Evolutionary conservation across 371 early-diverging fungal species (phyloP), one percentile per base, ranked within the genome.

Genomic region (Mortierella sp.): DNA sequence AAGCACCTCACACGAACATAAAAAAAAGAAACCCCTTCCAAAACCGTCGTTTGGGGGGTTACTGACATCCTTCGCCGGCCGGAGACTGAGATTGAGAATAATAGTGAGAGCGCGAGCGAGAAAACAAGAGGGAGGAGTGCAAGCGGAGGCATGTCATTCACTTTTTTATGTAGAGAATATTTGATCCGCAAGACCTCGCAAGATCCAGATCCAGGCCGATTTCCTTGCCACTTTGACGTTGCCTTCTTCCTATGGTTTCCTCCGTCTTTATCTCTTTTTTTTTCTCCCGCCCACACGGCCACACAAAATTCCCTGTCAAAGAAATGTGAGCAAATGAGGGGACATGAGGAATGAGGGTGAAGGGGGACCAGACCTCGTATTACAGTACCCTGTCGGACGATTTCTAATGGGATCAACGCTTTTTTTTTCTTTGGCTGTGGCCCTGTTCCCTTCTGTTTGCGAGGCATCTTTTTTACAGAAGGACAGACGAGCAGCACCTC

Each of bases 331-430:
- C 29, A 14, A 24, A 10, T 13, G 47, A 22, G 13, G 26, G 34
- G 34, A 16, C 29, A 1, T 16, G 19, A 16, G 14, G 45, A 22
- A 22, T 2, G 29, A 14, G 29, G 53, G 53, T 3, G 26, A 53
- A 58, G 19, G 9, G 53, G 53, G 53, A 55, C 55, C 55, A 58
- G 58, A 29, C 47, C 58, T 53, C 19, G n/a, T n/a, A n/a, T 58
- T 11, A 34, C 34, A 34, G 29, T 16, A 14, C 58, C 58, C 34
- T 58, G 58, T 34, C 34, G 58, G 58, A 58, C 16, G 58, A 58
- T 58, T 34, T 58, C 58, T 55, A 55, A 55, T 55, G 34, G 14
- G 31, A 31, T 55, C 34, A 29, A 34, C 55, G 7, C 55, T 29
- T 55, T 13, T 31, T 55, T 31, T 34, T 1, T 58, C 26, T 58